Base-by-base conservation (phyloP, 202 grass and related monocot genomes). In the Digitaria exilis region DNA sequence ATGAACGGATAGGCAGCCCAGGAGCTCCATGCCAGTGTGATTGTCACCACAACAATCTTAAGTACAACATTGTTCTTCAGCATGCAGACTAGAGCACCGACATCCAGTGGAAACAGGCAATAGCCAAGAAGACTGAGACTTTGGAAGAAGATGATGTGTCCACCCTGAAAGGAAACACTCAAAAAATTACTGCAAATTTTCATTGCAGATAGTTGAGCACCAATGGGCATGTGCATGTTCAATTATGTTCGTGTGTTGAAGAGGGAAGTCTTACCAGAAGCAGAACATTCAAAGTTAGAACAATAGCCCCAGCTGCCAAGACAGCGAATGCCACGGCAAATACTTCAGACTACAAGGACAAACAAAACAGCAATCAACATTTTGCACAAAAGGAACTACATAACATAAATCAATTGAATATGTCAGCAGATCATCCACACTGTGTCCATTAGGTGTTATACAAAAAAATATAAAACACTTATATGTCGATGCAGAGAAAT, bases 1-100 rank as follows among this genome's bases (percentile, higher is more conserved):
- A 99, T 99, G 87, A 99, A 99, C 3, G 96, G 96, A 86, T 99
- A 99, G 4, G 96, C 96, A 50, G 96, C 96, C 96, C 96, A 99
- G 45, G 93, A 96, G 81, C 96, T 99, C 96, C 96, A 99, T 24
- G 93, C 87, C 72, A 99, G 71, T 69, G 96, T 84, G 55, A 99
- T 37, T 10, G 85, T 83, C 73, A 99, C 96, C 18, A 99, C 89
- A 0, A 94, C 71, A 48, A 94, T 89, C 88, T 96, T 99, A 22
- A 99, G 54, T 69, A 99, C 90, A 62, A 92, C 89, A 89, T 85
- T 99, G 78, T 96, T 86, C 85, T 96, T 88, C 56, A 99, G 83
- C 96, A 99, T 77, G 79, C 96, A 96, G 46, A 99, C 70, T 34
- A 99, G 67, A 76, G 96, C 96, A 64, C 96, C 96, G 30, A 99